Conservation (phyloP, 805 yeast species). For the Saturnispora gosingensis region DNA sequence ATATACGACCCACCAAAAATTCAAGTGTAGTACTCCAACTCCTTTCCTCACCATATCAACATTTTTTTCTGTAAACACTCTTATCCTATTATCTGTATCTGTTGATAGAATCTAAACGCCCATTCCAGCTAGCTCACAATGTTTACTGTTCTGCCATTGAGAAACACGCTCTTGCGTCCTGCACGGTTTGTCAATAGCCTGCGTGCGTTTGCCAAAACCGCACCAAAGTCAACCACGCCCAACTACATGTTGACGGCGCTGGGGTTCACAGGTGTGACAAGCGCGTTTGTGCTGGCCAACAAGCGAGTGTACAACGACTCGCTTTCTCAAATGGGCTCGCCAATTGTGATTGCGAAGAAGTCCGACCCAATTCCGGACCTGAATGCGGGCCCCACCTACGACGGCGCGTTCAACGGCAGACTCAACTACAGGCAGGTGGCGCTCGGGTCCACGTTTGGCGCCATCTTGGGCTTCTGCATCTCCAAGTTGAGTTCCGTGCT, state of each 20-base stretch:
- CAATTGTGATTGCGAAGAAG: slow-evolving; percentile 4
- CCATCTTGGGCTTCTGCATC: slow-evolving; percentile 47
- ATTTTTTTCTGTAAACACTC: no score
- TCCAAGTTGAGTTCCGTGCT: slow-evolving; percentile 52
- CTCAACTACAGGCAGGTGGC: slow-evolving; percentile 55
- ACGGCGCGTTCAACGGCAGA: slow-evolving; percentile 35
- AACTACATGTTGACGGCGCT: slow-evolving; percentile 11
- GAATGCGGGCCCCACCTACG: slow-evolving; percentile 18
- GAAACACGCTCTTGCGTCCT: neutral
- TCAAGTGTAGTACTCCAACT: no score
- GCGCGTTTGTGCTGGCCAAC: slow-evolving; percentile 13
- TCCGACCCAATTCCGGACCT: neutral
- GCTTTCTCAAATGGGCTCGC: slow-evolving; percentile 1
- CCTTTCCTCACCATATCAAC: neutral
- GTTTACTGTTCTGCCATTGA: neutral
- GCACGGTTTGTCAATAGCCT: neutral
- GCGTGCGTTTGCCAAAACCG: neutral
- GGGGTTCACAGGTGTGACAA: slow-evolving; percentile 17
- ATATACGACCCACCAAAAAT: no score
- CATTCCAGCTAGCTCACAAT: neutral
- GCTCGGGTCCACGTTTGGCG: slow-evolving; percentile 53
- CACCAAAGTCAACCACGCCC: slow-evolving; percentile 3
- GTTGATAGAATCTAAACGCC: neutral
- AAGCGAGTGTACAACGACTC: slow-evolving; percentile 18
- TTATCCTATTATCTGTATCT: no score